These are phyloP conservation scores for Polysphondylium violaceum DNA, from an alignment of 78 protist species.

Conservation along the genomic window DNA sequence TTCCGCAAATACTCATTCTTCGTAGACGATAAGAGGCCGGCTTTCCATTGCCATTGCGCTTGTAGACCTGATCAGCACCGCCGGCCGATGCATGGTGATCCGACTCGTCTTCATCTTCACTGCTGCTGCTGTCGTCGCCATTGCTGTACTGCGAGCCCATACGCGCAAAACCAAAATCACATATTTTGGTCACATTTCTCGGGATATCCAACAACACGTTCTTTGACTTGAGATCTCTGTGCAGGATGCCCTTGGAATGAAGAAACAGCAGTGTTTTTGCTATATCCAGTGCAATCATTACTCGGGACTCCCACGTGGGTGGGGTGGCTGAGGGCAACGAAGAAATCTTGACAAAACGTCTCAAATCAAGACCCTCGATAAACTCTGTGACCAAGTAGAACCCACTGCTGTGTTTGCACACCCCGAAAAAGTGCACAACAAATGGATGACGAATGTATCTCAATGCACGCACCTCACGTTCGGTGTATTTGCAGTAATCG, in stretches of 20 bases:
- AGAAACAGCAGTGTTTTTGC: slow-evolving; percentile 61
- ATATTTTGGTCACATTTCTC: slow-evolving; percentile 11
- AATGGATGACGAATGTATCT: slow-evolving; percentile 60
- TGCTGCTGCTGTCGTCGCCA: slow-evolving; percentile 39
- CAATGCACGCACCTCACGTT: slow-evolving; percentile 68
- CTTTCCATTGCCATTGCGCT: slow-evolving; percentile 64
- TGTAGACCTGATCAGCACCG: background rate
- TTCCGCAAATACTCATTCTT: slow-evolving; percentile 78
- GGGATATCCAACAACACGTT: slow-evolving; percentile 24
- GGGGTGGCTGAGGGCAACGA: background rate
- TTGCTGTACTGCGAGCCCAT: slow-evolving; percentile 51
- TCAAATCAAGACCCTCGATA: slow-evolving; percentile 59
- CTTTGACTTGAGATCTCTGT: slow-evolving; percentile 75
- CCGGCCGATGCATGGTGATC: background rate
- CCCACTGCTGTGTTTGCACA: slow-evolving; percentile 48
- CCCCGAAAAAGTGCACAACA: slow-evolving; percentile 76
- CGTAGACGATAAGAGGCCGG: slow-evolving; percentile 28
- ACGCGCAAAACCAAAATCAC: slow-evolving; percentile 79
- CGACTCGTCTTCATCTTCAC: slow-evolving; percentile 8
- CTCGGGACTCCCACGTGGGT: slow-evolving; percentile 46
- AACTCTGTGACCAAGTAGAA: slow-evolving; percentile 61
- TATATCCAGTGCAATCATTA: slow-evolving; percentile 28
- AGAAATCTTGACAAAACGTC: slow-evolving; percentile 16
- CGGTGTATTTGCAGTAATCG: slow-evolving; percentile 72
- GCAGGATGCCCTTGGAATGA: slow-evolving; percentile 72